Base-by-base conservation (phyloP, 2,329 filamentous ascomycete genomes). In the Sphaceloma murrayae region DNA sequence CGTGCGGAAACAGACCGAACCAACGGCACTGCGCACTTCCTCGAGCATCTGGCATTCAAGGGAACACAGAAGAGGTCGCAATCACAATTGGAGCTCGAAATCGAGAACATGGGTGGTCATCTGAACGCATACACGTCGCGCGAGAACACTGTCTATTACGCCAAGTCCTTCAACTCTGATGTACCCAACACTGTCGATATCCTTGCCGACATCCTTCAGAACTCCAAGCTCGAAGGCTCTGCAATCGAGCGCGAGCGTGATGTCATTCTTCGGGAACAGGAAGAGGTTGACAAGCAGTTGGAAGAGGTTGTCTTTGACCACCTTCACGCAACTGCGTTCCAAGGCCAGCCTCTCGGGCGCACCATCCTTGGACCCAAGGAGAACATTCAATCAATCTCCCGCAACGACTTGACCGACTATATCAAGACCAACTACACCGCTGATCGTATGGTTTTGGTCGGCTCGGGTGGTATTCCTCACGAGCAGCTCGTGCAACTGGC, bases 351-450 rank as follows among this genome's bases (percentile, higher is more conserved):
- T 51, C 80, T 98, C 49, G 91, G 91, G 67, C 88, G 91, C 65
- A 98, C 91, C 57, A 98, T 98, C 66, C 79, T 98, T 53, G 91
- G 91, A 56, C 91, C 91, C 56, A 88, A 87, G 70, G 80, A 98
- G 75, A 98, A 98, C 77, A 98, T 98, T 67, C 79, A 87, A 66
- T 87, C 82, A 68, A 98, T 98, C 70, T 82, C 83, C 67, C 82
- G 87, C 60, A 78, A 85, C 59, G 89, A 98, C 68, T 77, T 98
- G 56, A 72, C 75, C 66, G 84, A 84, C 73, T 98, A 98, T 74
- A 96, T 98, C 77, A 94, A 94, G 77, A 91, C 78, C 72, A 98
- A 98, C 79, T 98, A 98, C 77, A 95, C 88, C 48, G 89, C 91
- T 54, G 91, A 98, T 72, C 88, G 93, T 67, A 98, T 98, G 89